A percentile compares a stretch with the other conserved stretches of the same genome.
These are phyloP conservation scores for Calvatia gigantea DNA, from an alignment of 768 basidiomycete genomes.

Conservation along the genomic window DNA sequence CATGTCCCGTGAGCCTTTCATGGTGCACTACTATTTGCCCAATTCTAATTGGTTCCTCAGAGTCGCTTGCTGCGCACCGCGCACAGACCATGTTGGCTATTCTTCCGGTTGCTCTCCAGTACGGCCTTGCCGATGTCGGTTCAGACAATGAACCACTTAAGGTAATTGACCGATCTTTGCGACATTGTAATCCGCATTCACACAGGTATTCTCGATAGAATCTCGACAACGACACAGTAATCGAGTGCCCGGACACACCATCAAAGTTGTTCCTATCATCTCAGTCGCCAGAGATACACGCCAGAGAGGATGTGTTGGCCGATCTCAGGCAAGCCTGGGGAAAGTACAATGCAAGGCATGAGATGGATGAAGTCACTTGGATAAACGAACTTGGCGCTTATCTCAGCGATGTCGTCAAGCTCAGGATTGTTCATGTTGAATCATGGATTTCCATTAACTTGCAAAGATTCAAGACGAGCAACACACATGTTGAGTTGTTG, in stretches of 20 bases:
- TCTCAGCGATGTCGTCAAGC: conserved; percentile 35
- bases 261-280: conserved; percentile 30
- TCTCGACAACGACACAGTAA: conserved; percentile 42
- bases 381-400: conserved; percentile 30
- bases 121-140: conserved; percentile 42
- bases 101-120: conserved; percentile 44
- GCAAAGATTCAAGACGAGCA: conserved; percentile 39
- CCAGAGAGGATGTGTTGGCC: conserved; percentile 22
- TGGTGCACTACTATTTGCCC: background rate
- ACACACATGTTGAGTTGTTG: conserved; percentile 43
- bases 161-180: conserved; percentile 26
- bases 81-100: conserved; percentile 36
- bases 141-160: conserved; percentile 50
- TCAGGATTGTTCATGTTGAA: conserved; percentile 43
- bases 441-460: conserved; percentile 51
- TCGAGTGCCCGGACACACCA: conserved; percentile 34
- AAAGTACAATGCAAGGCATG: conserved; percentile 26
- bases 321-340: conserved; percentile 27
- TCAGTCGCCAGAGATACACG: conserved; percentile 9
- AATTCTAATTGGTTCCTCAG: conserved; percentile 20
- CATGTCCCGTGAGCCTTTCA: conserved; percentile 47
- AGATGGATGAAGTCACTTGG: conserved; percentile 40
- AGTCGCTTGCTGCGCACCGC: conserved; percentile 47
- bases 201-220: conserved; percentile 33
- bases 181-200: background rate